Evolutionary conservation across 345 rosid species (phyloP).

Genomic region (Eucalyptus dawsonii): DNA sequence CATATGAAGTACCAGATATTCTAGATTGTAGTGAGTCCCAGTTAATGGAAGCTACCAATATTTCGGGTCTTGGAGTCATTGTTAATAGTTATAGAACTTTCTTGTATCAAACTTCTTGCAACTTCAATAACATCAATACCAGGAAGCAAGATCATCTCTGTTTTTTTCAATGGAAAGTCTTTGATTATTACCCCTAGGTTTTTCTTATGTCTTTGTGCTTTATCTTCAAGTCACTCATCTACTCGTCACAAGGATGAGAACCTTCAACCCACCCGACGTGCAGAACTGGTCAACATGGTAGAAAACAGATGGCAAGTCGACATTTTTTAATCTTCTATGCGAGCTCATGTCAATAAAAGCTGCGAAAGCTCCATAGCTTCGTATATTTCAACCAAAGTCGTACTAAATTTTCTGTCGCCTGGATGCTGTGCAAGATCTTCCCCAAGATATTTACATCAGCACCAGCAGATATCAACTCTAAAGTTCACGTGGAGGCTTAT

Average conservation of each 20-base stretch:
- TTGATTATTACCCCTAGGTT: background rate
- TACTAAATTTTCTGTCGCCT: background rate
- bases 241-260: background rate
- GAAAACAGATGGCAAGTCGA: background rate
- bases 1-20: slow-evolving; percentile 45
- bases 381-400: background rate
- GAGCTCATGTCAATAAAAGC: background rate
- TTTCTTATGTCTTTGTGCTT: background rate
- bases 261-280: background rate
- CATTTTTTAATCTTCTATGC: background rate
- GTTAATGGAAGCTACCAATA: background rate
- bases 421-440: background rate
- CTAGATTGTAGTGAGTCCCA: slow-evolving; percentile 37
- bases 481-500: background rate
- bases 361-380: background rate
- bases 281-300: background rate
- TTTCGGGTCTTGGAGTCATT: background rate
- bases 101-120: background rate
- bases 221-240: background rate
- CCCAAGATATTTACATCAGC: background rate
- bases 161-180: background rate
- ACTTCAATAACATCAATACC: background rate
- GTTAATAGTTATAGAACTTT: background rate
- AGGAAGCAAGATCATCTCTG: background rate
- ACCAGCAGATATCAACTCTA: background rate